These are phyloP conservation scores for Thozetella sp. DNA, from an alignment of 495 filamentous ascomycete species.

Conservation along the genomic window DNA sequence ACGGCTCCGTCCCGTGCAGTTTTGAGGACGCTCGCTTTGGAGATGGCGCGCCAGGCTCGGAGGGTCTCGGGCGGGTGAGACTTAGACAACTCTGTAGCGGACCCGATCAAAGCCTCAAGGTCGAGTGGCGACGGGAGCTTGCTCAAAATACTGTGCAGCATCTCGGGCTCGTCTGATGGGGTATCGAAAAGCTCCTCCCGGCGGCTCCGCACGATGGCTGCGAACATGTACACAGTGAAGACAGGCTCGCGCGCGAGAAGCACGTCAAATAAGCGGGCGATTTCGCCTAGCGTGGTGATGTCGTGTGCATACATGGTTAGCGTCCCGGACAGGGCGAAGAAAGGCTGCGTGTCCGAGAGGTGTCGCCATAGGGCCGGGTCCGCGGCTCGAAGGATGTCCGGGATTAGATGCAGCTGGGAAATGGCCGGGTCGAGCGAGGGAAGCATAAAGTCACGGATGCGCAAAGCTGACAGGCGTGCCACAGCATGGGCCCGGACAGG, in stretches of 20 bases:
- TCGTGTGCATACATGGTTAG: constrained; percentile 96
- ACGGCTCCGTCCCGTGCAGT: constrained; percentile 58
- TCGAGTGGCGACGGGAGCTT: constrained; percentile 87
- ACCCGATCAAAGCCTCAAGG: constrained; percentile 72
- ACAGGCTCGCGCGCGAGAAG: constrained; percentile 82
- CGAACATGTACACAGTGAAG: constrained; percentile 89
- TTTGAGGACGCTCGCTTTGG: constrained; percentile 78
- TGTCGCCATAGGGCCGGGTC: constrained; percentile 71
- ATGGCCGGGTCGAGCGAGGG: constrained; percentile 81
- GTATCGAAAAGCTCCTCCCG: constrained; percentile 81
- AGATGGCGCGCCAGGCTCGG: constrained; percentile 71
- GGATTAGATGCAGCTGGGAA: constrained; percentile 81
- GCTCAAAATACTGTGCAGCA: constrained; percentile 86
- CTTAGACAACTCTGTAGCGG: constrained; percentile 62
- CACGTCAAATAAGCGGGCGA: constrained; percentile 88
- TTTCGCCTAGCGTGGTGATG: constrained; percentile 85
- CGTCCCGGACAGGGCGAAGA: constrained; percentile 88
- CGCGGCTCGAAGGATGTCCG: constrained; percentile 69
- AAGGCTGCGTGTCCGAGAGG: constrained; percentile 77
- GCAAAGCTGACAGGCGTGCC: constrained; percentile 78
- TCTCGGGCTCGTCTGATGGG: constrained; percentile 84
- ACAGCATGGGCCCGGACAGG: constrained; percentile 55
- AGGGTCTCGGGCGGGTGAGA: constrained; percentile 74
- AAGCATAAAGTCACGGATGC: constrained; percentile 97
- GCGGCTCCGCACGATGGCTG: constrained; percentile 80